phyloP scores from a whole-genome alignment of 2,329 filamentous ascomycete genomes.

The Aspergillus bombycis region DNA sequence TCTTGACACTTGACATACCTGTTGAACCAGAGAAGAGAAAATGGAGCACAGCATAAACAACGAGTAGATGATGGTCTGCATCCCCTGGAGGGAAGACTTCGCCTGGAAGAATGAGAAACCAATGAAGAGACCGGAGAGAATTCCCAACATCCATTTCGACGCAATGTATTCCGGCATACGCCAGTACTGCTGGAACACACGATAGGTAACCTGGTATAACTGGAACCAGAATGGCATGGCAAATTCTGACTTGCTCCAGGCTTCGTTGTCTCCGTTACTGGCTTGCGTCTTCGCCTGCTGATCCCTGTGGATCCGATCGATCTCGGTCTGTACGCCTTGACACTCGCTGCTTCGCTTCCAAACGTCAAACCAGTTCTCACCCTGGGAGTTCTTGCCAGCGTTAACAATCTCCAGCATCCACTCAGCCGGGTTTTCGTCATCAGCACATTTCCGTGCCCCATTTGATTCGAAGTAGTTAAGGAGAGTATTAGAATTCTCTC shows the following conservation, averaged over 20 bases:
- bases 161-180: constrained; percentile 83
- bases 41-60: constrained; percentile 81
- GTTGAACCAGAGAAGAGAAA: constrained; percentile 53
- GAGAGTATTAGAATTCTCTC: constrained; percentile 58
- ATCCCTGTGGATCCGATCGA: constrained; percentile 58
- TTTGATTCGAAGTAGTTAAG: constrained; percentile 66
- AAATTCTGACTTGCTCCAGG: constrained; percentile 72
- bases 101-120: constrained; percentile 78
- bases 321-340: constrained; percentile 56
- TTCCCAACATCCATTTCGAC: constrained; percentile 72
- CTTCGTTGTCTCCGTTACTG: constrained; percentile 37
- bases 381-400: constrained; percentile 29
- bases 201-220: constrained; percentile 65
- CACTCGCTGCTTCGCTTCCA: constrained; percentile 65
- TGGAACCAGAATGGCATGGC: constrained; percentile 72
- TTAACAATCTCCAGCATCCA: constrained; percentile 68
- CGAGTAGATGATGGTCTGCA: constrained; percentile 83
- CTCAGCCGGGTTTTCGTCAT: constrained; percentile 71
- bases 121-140: constrained; percentile 69
- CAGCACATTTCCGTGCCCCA: constrained; percentile 61
- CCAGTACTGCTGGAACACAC: constrained; percentile 90
- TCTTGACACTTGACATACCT: constrained; percentile 25
- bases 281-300: constrained; percentile 37
- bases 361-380: constrained; percentile 62
- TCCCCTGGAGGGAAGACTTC: constrained; percentile 71